Conservation (phyloP, 2,329 filamentous ascomycete genomes). For the Colletotrichum graminicola region DNA sequence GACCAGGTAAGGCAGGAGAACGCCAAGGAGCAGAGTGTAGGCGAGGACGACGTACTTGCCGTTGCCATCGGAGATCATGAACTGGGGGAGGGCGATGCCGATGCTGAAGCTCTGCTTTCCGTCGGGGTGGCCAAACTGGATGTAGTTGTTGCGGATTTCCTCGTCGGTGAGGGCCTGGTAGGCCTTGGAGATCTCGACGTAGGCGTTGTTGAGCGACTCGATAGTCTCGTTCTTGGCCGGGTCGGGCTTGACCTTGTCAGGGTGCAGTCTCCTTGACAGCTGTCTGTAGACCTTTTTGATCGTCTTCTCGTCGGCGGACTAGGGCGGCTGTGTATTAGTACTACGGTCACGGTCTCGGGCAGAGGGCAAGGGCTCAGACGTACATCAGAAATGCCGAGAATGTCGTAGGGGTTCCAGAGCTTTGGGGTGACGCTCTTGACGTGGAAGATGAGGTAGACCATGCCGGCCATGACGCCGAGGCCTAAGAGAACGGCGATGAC, state of each 20-base stretch:
- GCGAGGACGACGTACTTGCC: constrained; percentile 95
- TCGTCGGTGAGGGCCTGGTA: constrained; percentile 99
- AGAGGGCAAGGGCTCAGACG: constrained; percentile 44
- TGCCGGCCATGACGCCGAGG: constrained; percentile 87
- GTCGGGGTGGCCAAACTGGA: constrained; percentile 95
- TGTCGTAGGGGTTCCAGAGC: constrained; percentile 97
- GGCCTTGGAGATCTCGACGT: constrained; percentile 96
- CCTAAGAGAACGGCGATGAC: constrained; percentile 80
- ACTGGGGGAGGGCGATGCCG: constrained; percentile 93
- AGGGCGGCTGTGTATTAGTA: constrained; percentile 32
- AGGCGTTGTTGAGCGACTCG: constrained; percentile 86
- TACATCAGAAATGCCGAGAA: constrained; percentile 87
- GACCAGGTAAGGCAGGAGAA: constrained; percentile 91
- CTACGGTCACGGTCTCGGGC: not conserved
- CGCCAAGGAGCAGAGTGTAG: constrained; percentile 88
- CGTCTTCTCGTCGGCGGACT: constrained; percentile 84
- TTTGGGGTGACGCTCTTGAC: constrained; percentile 79
- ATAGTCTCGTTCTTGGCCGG: constrained; percentile 88
- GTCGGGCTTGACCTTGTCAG: constrained; percentile 91
- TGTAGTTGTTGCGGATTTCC: constrained; percentile 95
- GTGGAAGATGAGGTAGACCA: constrained; percentile 90
- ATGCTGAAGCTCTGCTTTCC: constrained; percentile 99
- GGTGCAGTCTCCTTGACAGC: constrained; percentile 88
- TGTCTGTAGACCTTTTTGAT: constrained; percentile 94
- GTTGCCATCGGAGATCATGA: constrained; percentile 92